Base-by-base conservation (phyloP, 305 asterid genomes). In the Fraxinus nigra region DNA sequence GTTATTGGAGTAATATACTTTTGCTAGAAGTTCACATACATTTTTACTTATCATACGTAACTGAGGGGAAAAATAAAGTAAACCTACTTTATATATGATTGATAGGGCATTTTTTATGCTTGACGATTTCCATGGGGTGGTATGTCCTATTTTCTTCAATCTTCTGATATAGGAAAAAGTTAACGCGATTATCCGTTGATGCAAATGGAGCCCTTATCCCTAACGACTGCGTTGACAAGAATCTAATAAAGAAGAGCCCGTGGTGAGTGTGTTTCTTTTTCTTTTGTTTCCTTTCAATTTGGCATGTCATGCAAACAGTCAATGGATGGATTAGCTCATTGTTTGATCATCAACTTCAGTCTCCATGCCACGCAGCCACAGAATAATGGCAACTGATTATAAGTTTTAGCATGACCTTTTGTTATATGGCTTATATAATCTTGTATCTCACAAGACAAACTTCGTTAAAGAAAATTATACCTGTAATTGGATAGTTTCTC, bases 121-220 rank as follows among this genome's bases (percentile, higher is more conserved):
- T 79, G 20, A 14, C 22, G 70, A 38, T 75, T 48, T 75, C 26
- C 46, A 14, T 51, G 8, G 87, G 33, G 34, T 70, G 79, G 83
- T 61, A 40, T 81, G 40, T 46, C 54, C 33, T 28, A 48, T 79
- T 51, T 40, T 76, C 61, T 69, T 69, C 81, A 69, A 13, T 83
- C 67, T 81, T 61, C 54, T 56, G 56, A 40, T 88, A 88, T 90
- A 95, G 98, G 84, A 90, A 92, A 88, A 92, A 86, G 90, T 87
- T 89, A 86, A 92, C 98, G 13, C 82, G 97, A 82, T 87, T 95
- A 82, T 93, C 98, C 70, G 97, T 95, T 78, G 87, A 92, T 85
- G 98, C 99, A 83, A 95, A 95, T 91, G 99, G 98, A 73, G 88
- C 91, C 73, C 83, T 82, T 83, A 85, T 95, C 80, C 93, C 98